These are phyloP conservation scores for Lathyrus tuberosus DNA, from an alignment of 306 rosid species.

Conservation along the genomic window DNA sequence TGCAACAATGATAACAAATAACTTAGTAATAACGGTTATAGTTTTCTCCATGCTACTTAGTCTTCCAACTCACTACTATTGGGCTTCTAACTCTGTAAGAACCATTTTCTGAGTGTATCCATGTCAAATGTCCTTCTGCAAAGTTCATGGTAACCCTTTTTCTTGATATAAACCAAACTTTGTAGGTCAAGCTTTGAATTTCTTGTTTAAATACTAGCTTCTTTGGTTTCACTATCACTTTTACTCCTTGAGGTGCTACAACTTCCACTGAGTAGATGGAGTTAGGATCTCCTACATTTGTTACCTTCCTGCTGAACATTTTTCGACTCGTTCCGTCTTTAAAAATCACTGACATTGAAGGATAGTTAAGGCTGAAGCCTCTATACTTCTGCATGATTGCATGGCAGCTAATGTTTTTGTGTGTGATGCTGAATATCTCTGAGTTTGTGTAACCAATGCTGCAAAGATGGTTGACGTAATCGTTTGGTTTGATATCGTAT, in stretches of 20 bases:
- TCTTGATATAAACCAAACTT: conserved; percentile 64
- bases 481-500: conserved; percentile 72
- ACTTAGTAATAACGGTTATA: not conserved
- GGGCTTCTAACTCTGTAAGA: conserved; percentile 79
- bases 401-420: conserved; percentile 72
- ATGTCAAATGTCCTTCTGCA: conserved; percentile 75
- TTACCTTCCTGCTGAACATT: conserved; percentile 60
- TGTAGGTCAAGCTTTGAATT: conserved; percentile 68
- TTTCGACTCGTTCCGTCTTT: conserved; percentile 52
- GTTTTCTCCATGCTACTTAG: conserved; percentile 21
- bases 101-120: conserved; percentile 59
- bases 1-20: conserved; percentile 25
- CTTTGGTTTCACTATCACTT: conserved; percentile 70
- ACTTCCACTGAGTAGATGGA: conserved; percentile 75
- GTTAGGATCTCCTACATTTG: conserved; percentile 73
- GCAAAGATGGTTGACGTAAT: conserved; percentile 76
- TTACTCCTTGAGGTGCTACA: conserved; percentile 68
- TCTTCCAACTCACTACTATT: conserved; percentile 79
- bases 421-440: conserved; percentile 74
- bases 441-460: conserved; percentile 69
- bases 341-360: conserved; percentile 67
- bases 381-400: conserved; percentile 53
- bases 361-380: conserved; percentile 88
- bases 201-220: conserved; percentile 50
- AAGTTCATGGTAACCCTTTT: conserved; percentile 46